Percentiles rank a stretch among this genome's conserved stretches.
Conservation (phyloP, 1,139 yeast species). For the Barnettozyma hawaiiensis region DNA sequence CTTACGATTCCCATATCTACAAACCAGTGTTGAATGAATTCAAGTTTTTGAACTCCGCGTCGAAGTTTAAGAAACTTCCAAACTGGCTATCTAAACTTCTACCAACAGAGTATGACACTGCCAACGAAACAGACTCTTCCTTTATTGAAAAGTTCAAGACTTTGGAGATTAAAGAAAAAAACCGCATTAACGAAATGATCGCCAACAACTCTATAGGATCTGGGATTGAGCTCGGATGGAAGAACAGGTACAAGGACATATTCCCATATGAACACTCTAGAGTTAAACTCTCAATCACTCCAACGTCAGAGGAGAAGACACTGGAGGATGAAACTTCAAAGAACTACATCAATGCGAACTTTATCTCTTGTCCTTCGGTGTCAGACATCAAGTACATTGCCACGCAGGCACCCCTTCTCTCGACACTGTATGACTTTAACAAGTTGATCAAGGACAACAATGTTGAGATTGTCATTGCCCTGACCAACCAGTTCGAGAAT, state of each 20-base stretch:
- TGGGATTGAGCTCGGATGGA: slow-evolving; percentile 70
- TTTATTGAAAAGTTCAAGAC: slow-evolving; percentile 33
- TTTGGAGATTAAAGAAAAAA: slow-evolving; percentile 36
- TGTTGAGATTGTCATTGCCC: slow-evolving; percentile 59
- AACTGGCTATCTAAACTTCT: slow-evolving; percentile 34
- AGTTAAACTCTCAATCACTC: slow-evolving; percentile 36
- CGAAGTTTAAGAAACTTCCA: slow-evolving; percentile 28
- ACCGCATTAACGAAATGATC: slow-evolving; percentile 33
- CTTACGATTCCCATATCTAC: slow-evolving; percentile 30
- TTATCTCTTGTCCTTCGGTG: slow-evolving; percentile 31
- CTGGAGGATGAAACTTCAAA: neutral
- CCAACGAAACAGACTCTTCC: slow-evolving; percentile 21
- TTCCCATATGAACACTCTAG: slow-evolving; percentile 76
- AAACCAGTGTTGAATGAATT: slow-evolving; percentile 24
- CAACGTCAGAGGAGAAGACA: slow-evolving; percentile 19
- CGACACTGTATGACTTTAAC: slow-evolving; percentile 74
- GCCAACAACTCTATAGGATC: slow-evolving; percentile 43
- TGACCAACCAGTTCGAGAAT: slow-evolving; percentile 54
- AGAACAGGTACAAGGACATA: slow-evolving; percentile 76
- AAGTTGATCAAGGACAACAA: slow-evolving; percentile 56
- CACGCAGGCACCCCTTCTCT: slow-evolving; percentile 75
- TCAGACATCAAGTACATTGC: slow-evolving; percentile 53
- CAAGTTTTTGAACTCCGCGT: slow-evolving; percentile 18
- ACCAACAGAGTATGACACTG: slow-evolving; percentile 12
- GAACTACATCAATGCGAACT: slow-evolving; percentile 58